A percentile compares a stretch with the other conserved stretches of the same genome.
phyloP scores from a whole-genome alignment of 108 stramenopile species.

The Aurantiochytrium sp. region DNA sequence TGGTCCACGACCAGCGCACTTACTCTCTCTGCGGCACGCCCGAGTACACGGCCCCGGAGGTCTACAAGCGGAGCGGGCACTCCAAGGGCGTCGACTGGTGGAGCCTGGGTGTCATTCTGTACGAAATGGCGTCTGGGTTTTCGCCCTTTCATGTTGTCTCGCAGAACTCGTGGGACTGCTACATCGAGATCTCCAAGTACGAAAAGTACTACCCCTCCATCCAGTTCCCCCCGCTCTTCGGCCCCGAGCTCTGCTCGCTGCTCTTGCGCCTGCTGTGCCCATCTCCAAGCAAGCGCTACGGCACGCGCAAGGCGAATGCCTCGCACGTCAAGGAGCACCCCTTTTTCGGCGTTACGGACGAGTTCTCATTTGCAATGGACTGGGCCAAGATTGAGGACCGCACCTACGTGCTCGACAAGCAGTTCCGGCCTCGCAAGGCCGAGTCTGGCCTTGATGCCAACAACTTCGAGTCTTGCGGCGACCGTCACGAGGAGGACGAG shows the following conservation, averaged over 20 bases:
- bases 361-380: background rate
- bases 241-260: background rate
- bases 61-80: constrained; percentile 88
- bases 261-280: background rate
- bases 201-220: constrained; percentile 16
- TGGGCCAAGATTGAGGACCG: background rate
- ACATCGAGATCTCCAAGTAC: constrained; percentile 8
- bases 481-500: constrained; percentile 26
- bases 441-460: constrained; percentile 5
- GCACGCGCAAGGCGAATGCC: constrained; percentile 16
- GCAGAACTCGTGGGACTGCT: constrained; percentile 30
- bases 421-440: background rate
- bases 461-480: constrained; percentile 7
- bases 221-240: constrained; percentile 15
- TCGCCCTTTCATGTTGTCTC: constrained; percentile 74
- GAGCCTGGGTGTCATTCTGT: constrained; percentile 89
- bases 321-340: constrained; percentile 21
- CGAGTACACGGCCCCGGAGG: constrained; percentile 59
- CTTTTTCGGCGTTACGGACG: background rate
- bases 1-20: constrained; percentile 47
- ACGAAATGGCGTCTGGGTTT: constrained; percentile 92
- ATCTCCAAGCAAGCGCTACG: background rate
- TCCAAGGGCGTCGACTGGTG: constrained; percentile 96
- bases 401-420: background rate
- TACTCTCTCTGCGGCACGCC: constrained; percentile 53